These are phyloP conservation scores for Fusarium subglutinans DNA, from an alignment of 2,329 filamentous ascomycete species.

Conservation along the genomic window DNA sequence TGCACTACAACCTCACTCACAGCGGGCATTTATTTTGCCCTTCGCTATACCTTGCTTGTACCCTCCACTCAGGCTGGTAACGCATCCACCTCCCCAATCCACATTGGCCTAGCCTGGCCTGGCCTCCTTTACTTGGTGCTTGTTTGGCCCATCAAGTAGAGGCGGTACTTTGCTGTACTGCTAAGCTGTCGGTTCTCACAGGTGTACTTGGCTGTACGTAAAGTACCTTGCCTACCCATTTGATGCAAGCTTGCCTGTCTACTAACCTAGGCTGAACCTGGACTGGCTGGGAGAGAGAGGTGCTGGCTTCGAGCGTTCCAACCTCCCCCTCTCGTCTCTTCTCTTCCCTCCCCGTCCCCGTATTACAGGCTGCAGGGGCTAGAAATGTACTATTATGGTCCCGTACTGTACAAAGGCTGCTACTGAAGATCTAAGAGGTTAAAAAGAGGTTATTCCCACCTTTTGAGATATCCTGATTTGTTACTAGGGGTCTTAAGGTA, in stretches of 20 bases:
- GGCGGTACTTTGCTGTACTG: background rate
- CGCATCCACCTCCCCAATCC: conserved; percentile 18
- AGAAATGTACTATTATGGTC: no score
- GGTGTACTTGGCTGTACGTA: conserved; percentile 14
- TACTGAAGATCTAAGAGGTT: no score
- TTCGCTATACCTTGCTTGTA: conserved; percentile 1
- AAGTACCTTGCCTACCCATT: background rate
- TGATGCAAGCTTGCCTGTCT: background rate
- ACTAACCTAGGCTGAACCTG: conserved; percentile 10
- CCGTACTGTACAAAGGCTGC: no score
- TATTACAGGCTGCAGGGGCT: no score
- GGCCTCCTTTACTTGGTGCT: conserved; percentile 15
- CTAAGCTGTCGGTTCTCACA: background rate
- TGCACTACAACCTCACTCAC: background rate
- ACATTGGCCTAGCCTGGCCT: conserved; percentile 4
- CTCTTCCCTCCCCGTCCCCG: conserved; percentile 1
- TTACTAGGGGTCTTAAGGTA: no score
- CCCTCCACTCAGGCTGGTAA: conserved; percentile 11
- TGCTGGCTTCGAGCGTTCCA: conserved; percentile 15
- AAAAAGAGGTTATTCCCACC: no score
- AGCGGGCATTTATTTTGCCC: background rate
- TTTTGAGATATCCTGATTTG: no score
- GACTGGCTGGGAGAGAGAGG: conserved; percentile 3
- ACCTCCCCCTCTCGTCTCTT: conserved; percentile 1
- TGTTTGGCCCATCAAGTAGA: conserved; percentile 6